phyloP scores from a whole-genome alignment of 2,329 filamentous ascomycete genomes.

The Aspergillus sp. region DNA sequence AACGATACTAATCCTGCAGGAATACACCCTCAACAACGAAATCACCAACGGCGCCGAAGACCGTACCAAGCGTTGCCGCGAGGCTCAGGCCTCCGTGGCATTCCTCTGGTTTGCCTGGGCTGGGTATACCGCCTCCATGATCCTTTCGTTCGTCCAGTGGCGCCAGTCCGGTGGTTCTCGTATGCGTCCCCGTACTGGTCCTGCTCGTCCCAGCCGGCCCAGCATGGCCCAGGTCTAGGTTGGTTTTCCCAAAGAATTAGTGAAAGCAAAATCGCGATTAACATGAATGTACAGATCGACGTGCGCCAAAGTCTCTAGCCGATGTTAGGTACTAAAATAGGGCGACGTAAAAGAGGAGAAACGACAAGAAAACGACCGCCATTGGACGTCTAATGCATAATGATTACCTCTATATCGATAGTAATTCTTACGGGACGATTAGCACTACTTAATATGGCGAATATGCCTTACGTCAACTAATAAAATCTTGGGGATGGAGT shows the following conservation, averaged over 20 bases:
- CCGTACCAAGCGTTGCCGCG: conserved; percentile 39
- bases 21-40: conserved; percentile 36
- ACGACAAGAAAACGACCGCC: no score
- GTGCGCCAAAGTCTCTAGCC: no score
- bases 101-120: conserved; percentile 49
- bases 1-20: conserved; percentile 19
- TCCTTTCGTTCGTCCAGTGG: conserved; percentile 34
- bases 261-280: no score
- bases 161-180: conserved; percentile 30
- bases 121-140: conserved; percentile 35
- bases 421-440: no score
- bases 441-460: no score
- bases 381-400: no score
- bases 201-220: conserved; percentile 29
- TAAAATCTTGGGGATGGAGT: not conserved
- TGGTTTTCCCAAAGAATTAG: no score
- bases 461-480: no score
- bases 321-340: no score
- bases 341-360: no score
- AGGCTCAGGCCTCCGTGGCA: conserved; percentile 45
- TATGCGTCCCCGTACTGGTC: conserved; percentile 23
- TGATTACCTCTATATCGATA: no score
- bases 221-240: conserved; percentile 41
- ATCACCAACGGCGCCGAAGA: conserved; percentile 39
- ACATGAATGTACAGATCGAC: no score